Conservation (phyloP, 257 asterid genomes). For the Solanum piurae region DNA sequence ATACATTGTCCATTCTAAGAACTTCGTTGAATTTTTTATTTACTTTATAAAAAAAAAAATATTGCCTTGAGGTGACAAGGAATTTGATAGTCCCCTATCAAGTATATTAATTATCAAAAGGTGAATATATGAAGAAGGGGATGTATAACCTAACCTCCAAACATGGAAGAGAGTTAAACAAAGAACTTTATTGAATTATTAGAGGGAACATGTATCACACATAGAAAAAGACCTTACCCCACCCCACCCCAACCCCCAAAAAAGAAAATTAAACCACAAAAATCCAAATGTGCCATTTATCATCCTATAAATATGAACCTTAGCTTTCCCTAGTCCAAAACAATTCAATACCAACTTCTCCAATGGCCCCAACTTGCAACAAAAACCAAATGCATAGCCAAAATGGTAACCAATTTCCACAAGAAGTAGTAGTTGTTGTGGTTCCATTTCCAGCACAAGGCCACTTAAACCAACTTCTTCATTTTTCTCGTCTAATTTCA, state of each 20-base stretch:
- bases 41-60: too few relatives aligned
- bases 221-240: neutral
- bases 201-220: neutral
- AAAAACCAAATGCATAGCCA: neutral
- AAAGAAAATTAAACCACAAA: neutral
- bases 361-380: neutral
- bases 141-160: neutral
- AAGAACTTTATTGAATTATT: neutral
- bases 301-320: neutral
- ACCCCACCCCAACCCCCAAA: neutral
- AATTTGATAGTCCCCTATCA: neutral
- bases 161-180: neutral
- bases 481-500: slow-evolving; percentile 54
- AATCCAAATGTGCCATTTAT: neutral
- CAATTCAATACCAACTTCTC: neutral
- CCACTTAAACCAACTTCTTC: slow-evolving; percentile 77
- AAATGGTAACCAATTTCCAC: neutral
- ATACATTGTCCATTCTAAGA: neutral
- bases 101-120: too few relatives aligned
- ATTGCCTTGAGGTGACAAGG: neutral
- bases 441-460: slow-evolving; percentile 72
- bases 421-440: slow-evolving; percentile 36
- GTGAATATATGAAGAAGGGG: neutral
- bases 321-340: neutral
- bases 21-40: neutral